Conservation (phyloP, 2,329 filamentous ascomycete species). For the Fusarium temperatum region DNA sequence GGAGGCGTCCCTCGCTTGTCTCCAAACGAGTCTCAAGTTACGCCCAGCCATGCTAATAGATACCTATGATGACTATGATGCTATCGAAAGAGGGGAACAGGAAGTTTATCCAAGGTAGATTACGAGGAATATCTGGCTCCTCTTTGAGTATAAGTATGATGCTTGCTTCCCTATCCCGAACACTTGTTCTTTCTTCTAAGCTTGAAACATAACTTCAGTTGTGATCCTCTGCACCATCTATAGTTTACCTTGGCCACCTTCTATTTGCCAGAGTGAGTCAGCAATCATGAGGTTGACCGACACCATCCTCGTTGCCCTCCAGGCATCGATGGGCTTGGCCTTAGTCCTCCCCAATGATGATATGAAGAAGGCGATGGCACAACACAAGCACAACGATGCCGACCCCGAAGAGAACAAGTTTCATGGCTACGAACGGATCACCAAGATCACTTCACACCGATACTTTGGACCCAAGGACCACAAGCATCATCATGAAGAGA, state of each 20-base stretch:
- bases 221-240: neutral
- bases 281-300: conserved; percentile 6
- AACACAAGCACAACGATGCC: neutral
- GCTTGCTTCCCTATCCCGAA: neutral
- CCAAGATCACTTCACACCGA: neutral
- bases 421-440: neutral
- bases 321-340: conserved; percentile 5
- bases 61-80: neutral
- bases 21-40: neutral
- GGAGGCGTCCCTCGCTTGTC: neutral
- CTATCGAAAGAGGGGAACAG: neutral
- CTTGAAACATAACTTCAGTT: neutral
- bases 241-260: neutral
- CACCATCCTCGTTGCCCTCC: conserved; percentile 12
- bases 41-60: too few relatives aligned
- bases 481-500: neutral
- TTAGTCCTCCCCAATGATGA: neutral
- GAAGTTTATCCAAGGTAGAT: neutral
- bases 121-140: neutral
- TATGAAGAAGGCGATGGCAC: neutral
- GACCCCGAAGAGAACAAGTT: neutral
- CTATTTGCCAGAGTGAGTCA: neutral
- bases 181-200: neutral
- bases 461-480: neutral
- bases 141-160: neutral